phyloP scores from a whole-genome alignment of 805 yeast species.

The Lachancea sp. region DNA sequence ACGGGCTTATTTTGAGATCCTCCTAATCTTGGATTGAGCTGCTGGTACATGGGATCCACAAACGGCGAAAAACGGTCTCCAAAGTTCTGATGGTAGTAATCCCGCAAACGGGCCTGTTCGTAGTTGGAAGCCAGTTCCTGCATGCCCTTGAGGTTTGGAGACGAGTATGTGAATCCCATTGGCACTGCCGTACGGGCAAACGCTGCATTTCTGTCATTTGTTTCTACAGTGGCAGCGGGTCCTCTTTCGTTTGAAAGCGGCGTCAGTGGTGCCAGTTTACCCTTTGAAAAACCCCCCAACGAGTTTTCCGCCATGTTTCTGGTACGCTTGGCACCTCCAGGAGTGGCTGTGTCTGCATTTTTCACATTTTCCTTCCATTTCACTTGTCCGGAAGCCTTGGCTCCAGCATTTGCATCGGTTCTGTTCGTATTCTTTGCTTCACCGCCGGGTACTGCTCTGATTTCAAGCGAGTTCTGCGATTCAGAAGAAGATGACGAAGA shows the following conservation, averaged over 20 bases:
- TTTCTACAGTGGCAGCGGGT: background rate
- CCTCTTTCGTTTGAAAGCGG: constrained; percentile 1
- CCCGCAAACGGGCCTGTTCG: constrained; percentile 11
- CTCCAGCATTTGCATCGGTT: too few species aligned
- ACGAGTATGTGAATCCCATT: constrained; percentile 12
- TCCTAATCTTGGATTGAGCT: constrained; percentile 11
- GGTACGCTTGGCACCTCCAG: background rate
- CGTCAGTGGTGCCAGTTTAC: constrained; percentile 9
- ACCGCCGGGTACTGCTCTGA: background rate
- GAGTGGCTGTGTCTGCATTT: background rate
- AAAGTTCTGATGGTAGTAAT: constrained; percentile 3
- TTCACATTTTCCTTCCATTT: constrained; percentile 8
- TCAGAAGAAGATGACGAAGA: background rate
- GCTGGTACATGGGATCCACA: constrained; percentile 16
- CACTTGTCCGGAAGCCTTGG: constrained; percentile 1
- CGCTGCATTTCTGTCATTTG: background rate
- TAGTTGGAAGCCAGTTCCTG: constrained; percentile 4
- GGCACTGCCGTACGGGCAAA: background rate
- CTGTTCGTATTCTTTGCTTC: background rate
- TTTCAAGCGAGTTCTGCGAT: background rate
- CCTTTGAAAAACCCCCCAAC: constrained; percentile 4
- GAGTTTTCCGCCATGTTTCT: background rate
- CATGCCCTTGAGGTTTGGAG: constrained; percentile 13
- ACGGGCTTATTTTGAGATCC: constrained; percentile 12
- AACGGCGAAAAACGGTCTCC: background rate